phyloP scores from a whole-genome alignment of 192 early-diverging fungal species.

The Ambispora gerdemannii region DNA sequence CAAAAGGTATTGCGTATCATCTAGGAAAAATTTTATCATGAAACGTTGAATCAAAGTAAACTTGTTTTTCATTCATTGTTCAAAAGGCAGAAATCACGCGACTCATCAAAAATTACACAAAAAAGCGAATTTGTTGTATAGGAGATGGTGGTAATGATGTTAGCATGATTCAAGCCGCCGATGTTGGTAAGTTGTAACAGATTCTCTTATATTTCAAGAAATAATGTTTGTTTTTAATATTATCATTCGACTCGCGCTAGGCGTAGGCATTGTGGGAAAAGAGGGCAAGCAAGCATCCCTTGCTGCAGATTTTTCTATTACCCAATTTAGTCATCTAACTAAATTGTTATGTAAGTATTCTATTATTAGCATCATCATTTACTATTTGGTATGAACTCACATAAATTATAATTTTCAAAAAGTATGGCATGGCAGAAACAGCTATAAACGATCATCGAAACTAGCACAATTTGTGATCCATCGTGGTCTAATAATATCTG shows the following conservation, averaged over 20 bases:
- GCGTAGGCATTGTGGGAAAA: conserved; percentile 94
- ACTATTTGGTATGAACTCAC: neutral
- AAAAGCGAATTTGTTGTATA: conserved; percentile 79
- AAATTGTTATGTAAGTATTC: conserved; percentile 62
- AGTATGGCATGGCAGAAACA: conserved; percentile 95
- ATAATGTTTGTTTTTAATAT: neutral
- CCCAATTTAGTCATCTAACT: conserved; percentile 84
- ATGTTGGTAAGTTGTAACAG: conserved; percentile 58
- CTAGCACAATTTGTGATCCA: conserved; percentile 96
- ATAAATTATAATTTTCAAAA: neutral
- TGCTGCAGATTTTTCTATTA: conserved; percentile 90
- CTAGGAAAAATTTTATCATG: neutral
- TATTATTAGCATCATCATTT: neutral
- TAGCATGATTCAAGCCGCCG: conserved; percentile 93
- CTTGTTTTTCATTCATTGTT: neutral
- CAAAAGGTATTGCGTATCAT: conserved; percentile 66
- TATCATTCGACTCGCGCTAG: conserved; percentile 30
- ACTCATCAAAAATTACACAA: conserved; percentile 71
- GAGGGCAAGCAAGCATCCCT: conserved; percentile 93
- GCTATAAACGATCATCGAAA: conserved; percentile 90
- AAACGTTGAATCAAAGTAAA: neutral
- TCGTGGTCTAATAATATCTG: conserved; percentile 93
- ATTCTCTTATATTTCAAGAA: too few relatives aligned
- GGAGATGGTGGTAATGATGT: conserved; percentile 98
- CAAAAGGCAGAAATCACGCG: conserved; percentile 74